Percentiles rank a stretch among this genome's conserved stretches.
Evolutionary conservation across 768 basidiomycete species (phyloP).

Genomic region (Tricholoma hemisulphureum): DNA sequence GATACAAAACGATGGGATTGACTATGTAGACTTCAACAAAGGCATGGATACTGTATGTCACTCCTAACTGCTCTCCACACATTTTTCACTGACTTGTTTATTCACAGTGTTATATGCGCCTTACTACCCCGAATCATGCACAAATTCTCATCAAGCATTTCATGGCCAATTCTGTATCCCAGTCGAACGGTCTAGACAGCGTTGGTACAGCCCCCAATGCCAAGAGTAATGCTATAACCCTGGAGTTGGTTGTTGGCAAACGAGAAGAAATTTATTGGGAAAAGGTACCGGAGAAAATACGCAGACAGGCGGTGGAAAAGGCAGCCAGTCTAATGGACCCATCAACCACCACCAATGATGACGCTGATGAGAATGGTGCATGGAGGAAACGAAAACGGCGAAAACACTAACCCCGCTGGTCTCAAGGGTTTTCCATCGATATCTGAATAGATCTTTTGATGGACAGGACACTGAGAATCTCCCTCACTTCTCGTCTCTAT

Average conservation of each 20-base stretch:
- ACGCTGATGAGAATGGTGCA: neutral
- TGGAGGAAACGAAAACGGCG: conserved; percentile 10
- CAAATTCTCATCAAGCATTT: conserved; percentile 47
- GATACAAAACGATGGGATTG: conserved; percentile 40
- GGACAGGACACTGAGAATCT: neutral
- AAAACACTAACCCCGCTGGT: conserved; percentile 10
- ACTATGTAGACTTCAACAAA: conserved; percentile 81
- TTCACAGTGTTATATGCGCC: conserved; percentile 68
- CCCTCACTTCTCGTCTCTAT: neutral
- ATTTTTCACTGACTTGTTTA: neutral
- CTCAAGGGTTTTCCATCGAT: too few relatives aligned
- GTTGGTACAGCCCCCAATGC: conserved; percentile 29
- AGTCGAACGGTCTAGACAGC: conserved; percentile 57
- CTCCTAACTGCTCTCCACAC: conserved; percentile 1
- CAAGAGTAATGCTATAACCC: conserved; percentile 28
- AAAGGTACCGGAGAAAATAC: conserved; percentile 72
- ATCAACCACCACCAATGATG: neutral
- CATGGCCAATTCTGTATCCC: conserved; percentile 30
- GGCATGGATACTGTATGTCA: conserved; percentile 67
- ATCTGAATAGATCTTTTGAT: neutral
- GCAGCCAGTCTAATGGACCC: conserved; percentile 10
- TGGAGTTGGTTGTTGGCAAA: conserved; percentile 61
- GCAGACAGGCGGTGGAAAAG: conserved; percentile 45
- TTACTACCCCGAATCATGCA: conserved; percentile 52
- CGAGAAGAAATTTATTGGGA: conserved; percentile 77